These are phyloP conservation scores for Metarhizium robertsii DNA, from an alignment of 2,329 filamentous ascomycete genomes.

Conservation along the genomic window DNA sequence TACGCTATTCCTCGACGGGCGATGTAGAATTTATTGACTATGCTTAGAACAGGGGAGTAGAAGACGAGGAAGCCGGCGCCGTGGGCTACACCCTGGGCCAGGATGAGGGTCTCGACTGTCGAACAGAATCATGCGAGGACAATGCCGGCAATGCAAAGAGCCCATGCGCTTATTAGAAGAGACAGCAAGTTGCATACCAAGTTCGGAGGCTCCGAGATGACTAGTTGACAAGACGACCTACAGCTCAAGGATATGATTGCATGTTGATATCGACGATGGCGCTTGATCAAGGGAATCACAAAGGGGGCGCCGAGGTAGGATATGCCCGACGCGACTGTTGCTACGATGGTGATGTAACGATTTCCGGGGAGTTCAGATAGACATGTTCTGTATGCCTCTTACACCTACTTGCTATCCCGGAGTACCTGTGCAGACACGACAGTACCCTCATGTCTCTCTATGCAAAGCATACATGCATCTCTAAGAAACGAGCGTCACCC, in stretches of 20 bases:
- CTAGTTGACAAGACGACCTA: conserved; percentile 10
- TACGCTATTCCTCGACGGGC: conserved; percentile 27
- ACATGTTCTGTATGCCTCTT: too few species aligned
- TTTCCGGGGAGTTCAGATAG: conserved; percentile 17
- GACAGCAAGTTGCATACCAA: neutral
- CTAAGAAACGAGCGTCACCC: too few species aligned
- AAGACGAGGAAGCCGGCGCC: conserved; percentile 29
- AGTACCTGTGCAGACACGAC: too few species aligned
- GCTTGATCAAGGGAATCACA: conserved; percentile 21
- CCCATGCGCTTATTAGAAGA: conserved; percentile 9
- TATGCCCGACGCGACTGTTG: conserved; percentile 19
- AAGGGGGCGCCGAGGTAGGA: conserved; percentile 25
- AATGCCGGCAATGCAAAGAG: conserved; percentile 28
- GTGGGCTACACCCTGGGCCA: conserved; percentile 30
- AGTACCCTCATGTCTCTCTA: too few species aligned
- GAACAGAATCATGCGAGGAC: conserved; percentile 23
- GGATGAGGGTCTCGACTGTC: conserved; percentile 23
- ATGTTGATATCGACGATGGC: conserved; percentile 21
- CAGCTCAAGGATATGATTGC: conserved; percentile 26
- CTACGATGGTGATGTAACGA: conserved; percentile 17
- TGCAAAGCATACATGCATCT: too few species aligned
- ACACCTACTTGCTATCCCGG: too few species aligned
- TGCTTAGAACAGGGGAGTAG: conserved; percentile 26
- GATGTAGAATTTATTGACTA: conserved; percentile 31
- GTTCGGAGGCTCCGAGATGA: neutral